These are phyloP conservation scores for Rosa chinensis DNA, from an alignment of 306 rosid genomes.

Conservation along the genomic window DNA sequence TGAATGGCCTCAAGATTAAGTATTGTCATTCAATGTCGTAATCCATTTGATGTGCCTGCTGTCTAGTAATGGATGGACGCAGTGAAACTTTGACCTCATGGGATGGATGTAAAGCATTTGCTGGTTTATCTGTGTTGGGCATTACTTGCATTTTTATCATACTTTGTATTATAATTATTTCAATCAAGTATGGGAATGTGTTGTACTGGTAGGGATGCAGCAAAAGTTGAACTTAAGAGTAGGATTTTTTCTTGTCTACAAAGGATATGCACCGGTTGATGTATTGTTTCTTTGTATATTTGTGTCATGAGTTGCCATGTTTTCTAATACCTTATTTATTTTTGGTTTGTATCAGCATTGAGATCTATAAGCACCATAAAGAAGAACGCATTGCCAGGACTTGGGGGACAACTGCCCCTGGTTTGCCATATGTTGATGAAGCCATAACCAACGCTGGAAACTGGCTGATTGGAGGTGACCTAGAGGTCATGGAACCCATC, in stretches of 20 bases:
- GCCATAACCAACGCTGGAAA: conserved; percentile 78
- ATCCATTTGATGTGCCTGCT: background rate
- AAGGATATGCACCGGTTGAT: background rate
- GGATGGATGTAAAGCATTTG: background rate
- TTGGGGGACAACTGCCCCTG: conserved; percentile 93
- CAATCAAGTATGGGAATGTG: background rate
- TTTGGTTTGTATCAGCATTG: conserved; percentile 58
- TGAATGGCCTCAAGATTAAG: background rate
- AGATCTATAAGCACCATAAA: conserved; percentile 91
- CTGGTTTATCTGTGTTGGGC: background rate
- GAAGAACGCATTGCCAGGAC: conserved; percentile 96
- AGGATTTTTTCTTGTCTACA: background rate
- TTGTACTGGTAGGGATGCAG: background rate
- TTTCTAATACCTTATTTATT: conserved; percentile 6
- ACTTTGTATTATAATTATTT: background rate
- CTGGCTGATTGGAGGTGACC: conserved; percentile 98
- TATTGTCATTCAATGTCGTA: background rate
- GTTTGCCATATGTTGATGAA: conserved; percentile 87
- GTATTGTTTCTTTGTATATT: background rate
- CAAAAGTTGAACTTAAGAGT: background rate
- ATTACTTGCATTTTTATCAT: background rate
- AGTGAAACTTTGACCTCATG: background rate
- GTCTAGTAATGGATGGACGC: background rate
- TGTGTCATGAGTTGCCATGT: background rate
- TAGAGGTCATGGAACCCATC: conserved; percentile 85